Evolutionary conservation across 805 yeast genomes (phyloP), one percentile per base, ranked within the genome.

Genomic region (Zygosaccharomyces lentus): DNA sequence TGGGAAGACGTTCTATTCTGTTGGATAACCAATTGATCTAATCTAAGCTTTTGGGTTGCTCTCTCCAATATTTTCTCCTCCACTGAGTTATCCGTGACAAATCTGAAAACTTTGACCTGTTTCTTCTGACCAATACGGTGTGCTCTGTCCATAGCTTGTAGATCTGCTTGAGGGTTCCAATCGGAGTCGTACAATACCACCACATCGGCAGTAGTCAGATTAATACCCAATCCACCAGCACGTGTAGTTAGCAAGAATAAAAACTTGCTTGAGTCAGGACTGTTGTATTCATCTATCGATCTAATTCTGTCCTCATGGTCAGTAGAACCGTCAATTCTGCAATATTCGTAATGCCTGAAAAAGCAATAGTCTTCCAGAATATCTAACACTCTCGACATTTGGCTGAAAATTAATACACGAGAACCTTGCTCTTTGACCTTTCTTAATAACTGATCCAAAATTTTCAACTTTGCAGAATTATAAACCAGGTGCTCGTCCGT

Each of bases 191-290:
- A 85, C 37, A 85, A 65, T 2, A 85, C 76, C 38, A 85, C 95
- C 51, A 82, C 72, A 64, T 85, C 90, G 1, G 93, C 93, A n/a
- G 81, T 70, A 3, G 93, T 85, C 58, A 85, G 73, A 60, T 85
- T 85, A 57, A 85, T 85, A 66, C 95, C 95, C 62, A 88, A 73
- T 9, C 96, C 96, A 66, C 96, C 93, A 37, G 95, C 95, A 72
- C 95, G 78, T 3, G 95, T 85, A 4, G 95, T 85, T 53, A 85
- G 70, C 50, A 85, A 66, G 55, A 85, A 85, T n/a, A 84, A 72
- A 61, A 85, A 85, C 55, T 85, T 85, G 10, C 77, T 73, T 5
- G 85, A 78, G 34, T 72, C 86, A 9, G 88, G 89, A n/a, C 76
- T 79, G 58, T 85, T 85, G 62, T 82, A 85, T 32, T 82, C 89